Conservation (phyloP, 805 yeast genomes). For the Candida palmyrensis region DNA sequence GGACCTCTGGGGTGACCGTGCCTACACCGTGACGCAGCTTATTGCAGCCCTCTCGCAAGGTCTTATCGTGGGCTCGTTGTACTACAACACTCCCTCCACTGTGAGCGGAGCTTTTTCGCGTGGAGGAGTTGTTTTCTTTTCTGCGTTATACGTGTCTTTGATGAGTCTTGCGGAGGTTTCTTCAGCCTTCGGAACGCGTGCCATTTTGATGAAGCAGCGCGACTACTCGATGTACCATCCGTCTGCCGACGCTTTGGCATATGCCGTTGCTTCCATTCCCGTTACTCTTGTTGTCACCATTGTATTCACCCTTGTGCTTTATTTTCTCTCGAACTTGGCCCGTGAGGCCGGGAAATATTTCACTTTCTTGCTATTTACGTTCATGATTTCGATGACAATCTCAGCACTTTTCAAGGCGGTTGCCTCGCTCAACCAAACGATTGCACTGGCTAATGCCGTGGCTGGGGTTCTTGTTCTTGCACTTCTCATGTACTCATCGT, state of each 20-base stretch:
- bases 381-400: constrained; percentile 47
- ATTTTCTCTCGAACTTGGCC: constrained; percentile 34
- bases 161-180: constrained; percentile 44
- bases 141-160: constrained; percentile 48
- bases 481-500: constrained; percentile 23
- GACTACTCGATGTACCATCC: constrained; percentile 26
- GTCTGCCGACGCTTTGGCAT: constrained; percentile 22
- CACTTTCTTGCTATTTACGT: constrained; percentile 41
- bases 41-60: constrained; percentile 50
- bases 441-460: constrained; percentile 52
- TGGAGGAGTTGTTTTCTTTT: constrained; percentile 59
- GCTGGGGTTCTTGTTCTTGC: constrained; percentile 43
- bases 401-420: constrained; percentile 48
- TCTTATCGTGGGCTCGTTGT: constrained; percentile 61
- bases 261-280: constrained; percentile 17
- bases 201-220: constrained; percentile 24
- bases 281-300: constrained; percentile 15
- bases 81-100: constrained; percentile 43
- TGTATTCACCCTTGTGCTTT: constrained; percentile 19
- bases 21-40: constrained; percentile 42
- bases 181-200: constrained; percentile 18
- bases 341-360: constrained; percentile 53
- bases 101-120: constrained; percentile 60
- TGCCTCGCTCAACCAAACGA: constrained; percentile 48
- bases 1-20: constrained; percentile 52